Percentiles rank a stretch among this genome's conserved stretches.
Conservation (phyloP, 352 stramenopile genomes). For the Phytophthora kernoviae region DNA sequence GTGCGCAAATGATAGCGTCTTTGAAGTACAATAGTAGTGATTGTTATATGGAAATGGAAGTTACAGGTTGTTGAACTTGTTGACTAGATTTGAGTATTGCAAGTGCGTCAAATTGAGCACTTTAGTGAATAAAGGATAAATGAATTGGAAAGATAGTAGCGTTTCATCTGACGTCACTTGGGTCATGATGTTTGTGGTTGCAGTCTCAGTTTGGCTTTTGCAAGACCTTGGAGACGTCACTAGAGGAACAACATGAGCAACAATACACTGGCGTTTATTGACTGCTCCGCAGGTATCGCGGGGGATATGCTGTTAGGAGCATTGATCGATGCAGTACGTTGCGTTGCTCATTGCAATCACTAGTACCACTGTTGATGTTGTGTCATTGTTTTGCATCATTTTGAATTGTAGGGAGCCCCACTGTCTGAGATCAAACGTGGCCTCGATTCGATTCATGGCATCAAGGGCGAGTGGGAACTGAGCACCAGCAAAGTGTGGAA, state of each 20-base stretch:
- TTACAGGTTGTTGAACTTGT: too few relatives aligned
- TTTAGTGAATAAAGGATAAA: too few relatives aligned
- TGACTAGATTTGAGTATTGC: too few relatives aligned
- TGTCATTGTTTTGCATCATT: conserved; percentile 17
- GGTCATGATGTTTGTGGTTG: too few relatives aligned
- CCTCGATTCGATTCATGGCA: conserved; percentile 61
- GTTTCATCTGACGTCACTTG: too few relatives aligned
- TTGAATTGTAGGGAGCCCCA: conserved; percentile 50
- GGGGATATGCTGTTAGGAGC: conserved; percentile 92
- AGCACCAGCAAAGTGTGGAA: conserved; percentile 73
- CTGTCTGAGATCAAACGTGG: conserved; percentile 60
- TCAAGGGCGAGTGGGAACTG: conserved; percentile 90
- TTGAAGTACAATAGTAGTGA: too few relatives aligned
- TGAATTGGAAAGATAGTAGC: too few relatives aligned
- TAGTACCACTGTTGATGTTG: not conserved
- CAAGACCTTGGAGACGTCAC: too few relatives aligned
- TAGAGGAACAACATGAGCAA: conserved; percentile 13
- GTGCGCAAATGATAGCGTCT: too few relatives aligned
- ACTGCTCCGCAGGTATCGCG: conserved; percentile 90
- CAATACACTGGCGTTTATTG: conserved; percentile 65
- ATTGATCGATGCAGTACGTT: conserved; percentile 85
- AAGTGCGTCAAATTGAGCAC: too few relatives aligned
- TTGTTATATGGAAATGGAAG: too few relatives aligned
- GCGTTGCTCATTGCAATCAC: not conserved
- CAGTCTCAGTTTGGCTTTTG: too few relatives aligned